phyloP scores from a whole-genome alignment of 305 asterid species.

The Petunia hybrid region DNA sequence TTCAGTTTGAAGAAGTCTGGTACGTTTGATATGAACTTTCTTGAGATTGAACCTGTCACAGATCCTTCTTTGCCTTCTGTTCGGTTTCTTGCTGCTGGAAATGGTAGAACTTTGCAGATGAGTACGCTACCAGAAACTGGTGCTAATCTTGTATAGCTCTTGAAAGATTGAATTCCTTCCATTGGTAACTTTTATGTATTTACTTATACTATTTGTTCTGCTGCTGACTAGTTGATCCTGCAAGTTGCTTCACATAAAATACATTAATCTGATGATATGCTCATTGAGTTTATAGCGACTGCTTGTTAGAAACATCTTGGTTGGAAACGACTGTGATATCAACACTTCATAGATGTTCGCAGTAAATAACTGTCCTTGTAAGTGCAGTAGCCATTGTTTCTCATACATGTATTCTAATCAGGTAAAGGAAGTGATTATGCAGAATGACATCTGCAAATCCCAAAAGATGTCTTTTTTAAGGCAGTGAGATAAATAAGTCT shows the following conservation, averaged over 20 bases:
- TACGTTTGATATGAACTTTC: constrained; percentile 64
- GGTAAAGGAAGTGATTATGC: background rate
- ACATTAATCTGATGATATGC: background rate
- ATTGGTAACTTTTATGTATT: background rate
- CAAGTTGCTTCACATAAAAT: constrained; percentile 1
- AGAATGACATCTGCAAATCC: constrained; percentile 11
- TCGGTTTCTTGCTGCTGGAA: constrained; percentile 68
- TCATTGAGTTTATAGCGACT: background rate
- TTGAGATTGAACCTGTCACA: constrained; percentile 82
- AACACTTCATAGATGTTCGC: constrained; percentile 21
- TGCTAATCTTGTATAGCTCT: constrained; percentile 69
- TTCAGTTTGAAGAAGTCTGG: constrained; percentile 93
- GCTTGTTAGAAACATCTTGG: constrained; percentile 4
- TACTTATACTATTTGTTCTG: constrained; percentile 17
- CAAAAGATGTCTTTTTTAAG: constrained; percentile 11
- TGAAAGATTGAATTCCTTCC: constrained; percentile 10
- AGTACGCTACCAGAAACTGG: constrained; percentile 57
- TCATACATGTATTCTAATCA: background rate
- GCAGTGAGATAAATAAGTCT: background rate
- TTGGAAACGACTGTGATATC: constrained; percentile 21
- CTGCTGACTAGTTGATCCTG: constrained; percentile 25
- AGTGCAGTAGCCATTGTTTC: background rate
- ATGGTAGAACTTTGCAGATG: constrained; percentile 77
- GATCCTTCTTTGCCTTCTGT: constrained; percentile 88
- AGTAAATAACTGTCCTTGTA: background rate